Conservation (phyloP, 257 asterid species). For the Dorcoceras hygrometricum region DNA sequence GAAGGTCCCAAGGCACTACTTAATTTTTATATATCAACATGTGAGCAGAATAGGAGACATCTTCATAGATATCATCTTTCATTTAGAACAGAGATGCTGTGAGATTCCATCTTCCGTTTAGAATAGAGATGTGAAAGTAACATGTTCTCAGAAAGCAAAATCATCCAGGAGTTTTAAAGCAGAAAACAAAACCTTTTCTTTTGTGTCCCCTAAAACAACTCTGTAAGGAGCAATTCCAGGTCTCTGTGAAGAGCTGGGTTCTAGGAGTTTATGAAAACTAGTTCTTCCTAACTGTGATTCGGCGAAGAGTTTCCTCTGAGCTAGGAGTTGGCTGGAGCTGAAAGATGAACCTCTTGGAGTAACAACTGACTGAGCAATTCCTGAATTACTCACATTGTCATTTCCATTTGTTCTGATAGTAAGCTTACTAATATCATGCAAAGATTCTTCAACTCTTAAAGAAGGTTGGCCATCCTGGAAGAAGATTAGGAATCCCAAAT, state of each 20-base stretch:
- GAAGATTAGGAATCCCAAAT: conserved; percentile 9
- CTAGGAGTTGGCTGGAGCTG: conserved; percentile 52
- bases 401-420: conserved; percentile 41
- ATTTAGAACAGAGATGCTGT: too few relatives aligned
- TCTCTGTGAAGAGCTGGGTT: conserved; percentile 74
- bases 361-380: conserved; percentile 38
- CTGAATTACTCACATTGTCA: conserved; percentile 43
- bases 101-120: conserved; percentile 1
- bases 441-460: conserved; percentile 30
- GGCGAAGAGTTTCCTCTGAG: conserved; percentile 72
- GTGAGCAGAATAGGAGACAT: not conserved
- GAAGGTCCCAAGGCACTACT: not conserved
- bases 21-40: not conserved
- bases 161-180: conserved; percentile 7
- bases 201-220: conserved; percentile 81
- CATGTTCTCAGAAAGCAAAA: not conserved
- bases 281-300: conserved; percentile 86
- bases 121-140: not conserved
- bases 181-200: conserved; percentile 63
- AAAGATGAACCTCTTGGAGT: conserved; percentile 51
- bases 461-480: conserved; percentile 55
- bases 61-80: not conserved
- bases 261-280: conserved; percentile 86
- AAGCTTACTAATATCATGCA: conserved; percentile 27
- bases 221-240: conserved; percentile 97